Evolutionary conservation across 129 eudicot genomes (phyloP), one percentile per base, ranked within the genome.

Genomic region (Pittosporum tobira): DNA sequence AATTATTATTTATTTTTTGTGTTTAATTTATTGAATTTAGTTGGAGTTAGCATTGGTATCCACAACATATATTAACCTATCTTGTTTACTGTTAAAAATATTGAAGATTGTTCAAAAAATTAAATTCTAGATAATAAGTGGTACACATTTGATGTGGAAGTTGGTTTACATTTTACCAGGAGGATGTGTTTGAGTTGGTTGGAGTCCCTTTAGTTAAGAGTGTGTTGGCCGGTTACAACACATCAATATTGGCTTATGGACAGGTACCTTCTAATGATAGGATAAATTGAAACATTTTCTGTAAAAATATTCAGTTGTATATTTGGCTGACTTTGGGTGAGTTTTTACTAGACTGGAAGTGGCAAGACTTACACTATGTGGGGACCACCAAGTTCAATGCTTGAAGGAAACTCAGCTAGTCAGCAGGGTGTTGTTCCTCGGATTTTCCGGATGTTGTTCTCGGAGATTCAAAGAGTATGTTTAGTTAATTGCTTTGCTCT

Each of bases 321-420:
- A 29, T 43, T 34, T 8, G 57, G 11, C 4, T 55, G 52, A n/a
- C 5, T 27, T 53, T 66, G 46, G 37, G 19, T 43, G 38, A 25
- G 26, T 83, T 64, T 48, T 45, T 71, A 46, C 44, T 63, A 93
- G 99, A 81, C 96, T 57, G 99, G 96, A 57, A 84, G 96, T 70
- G 96, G 99, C 36, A 93, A 93, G 72, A 84, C 96, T 25, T 93
- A 84, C 84, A 87, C 94, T 30, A 65, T 93, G 79, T 93, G 99
- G 99, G 99, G 99, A 55, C 99, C 93, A 1, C 99, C 82, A 23
- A 93, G 93, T 48, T 88, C 99, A 42, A 91, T 91, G 96, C 81
- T 91, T 68, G 99, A 83, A 55, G 76, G 67, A 62, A 87, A 81
- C 45, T 67, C 79, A 21, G 42, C 73, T 40, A 52, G 79, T 74